Evolutionary conservation across 768 basidiomycete species (phyloP).

Genomic region (Tricholomella constricta): DNA sequence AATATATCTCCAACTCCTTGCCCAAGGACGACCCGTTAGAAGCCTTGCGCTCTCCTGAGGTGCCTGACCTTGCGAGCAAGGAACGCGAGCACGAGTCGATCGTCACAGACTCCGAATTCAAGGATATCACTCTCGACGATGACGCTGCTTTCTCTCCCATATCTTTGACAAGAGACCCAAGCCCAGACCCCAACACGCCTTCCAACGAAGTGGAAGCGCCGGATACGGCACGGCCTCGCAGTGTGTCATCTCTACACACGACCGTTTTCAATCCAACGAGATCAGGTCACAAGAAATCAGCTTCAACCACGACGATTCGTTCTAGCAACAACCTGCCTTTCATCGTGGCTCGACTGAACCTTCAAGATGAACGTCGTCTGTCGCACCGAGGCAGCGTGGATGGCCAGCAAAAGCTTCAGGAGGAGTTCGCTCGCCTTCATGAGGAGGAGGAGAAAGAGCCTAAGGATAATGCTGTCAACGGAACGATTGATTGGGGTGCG

Average conservation of each 20-base stretch:
- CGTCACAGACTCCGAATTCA: slow-evolving; percentile 61
- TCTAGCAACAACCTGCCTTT: slow-evolving; percentile 55
- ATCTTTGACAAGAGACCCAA: slow-evolving; percentile 29
- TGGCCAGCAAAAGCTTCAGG: slow-evolving; percentile 71
- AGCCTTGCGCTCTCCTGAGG: slow-evolving; percentile 53
- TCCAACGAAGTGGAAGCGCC: slow-evolving; percentile 15
- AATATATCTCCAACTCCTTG: slow-evolving; percentile 6
- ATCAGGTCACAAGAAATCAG: slow-evolving; percentile 60
- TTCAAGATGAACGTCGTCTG: slow-evolving; percentile 45
- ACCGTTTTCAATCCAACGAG: slow-evolving; percentile 25
- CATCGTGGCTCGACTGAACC: slow-evolving; percentile 54
- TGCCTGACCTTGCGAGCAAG: slow-evolving; percentile 27
- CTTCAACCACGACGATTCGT: slow-evolving; percentile 59
- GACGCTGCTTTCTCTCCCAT: slow-evolving; percentile 41
- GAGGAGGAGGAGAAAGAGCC: slow-evolving; percentile 49
- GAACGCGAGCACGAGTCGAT: slow-evolving; percentile 40
- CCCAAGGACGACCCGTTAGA: slow-evolving; percentile 37
- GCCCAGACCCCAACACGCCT: slow-evolving; percentile 6
- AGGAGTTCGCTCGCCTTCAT: slow-evolving; percentile 73
- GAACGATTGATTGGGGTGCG: slow-evolving; percentile 77
- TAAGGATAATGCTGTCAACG: slow-evolving; percentile 38
- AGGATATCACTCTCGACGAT: slow-evolving; percentile 61
- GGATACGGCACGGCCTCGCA: slow-evolving; percentile 12
- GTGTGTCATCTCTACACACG: slow-evolving; percentile 4
- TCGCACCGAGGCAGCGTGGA: slow-evolving; percentile 54